Conservation (phyloP, 176 grass and related monocot genomes). For the Avena eriantha region DNA sequence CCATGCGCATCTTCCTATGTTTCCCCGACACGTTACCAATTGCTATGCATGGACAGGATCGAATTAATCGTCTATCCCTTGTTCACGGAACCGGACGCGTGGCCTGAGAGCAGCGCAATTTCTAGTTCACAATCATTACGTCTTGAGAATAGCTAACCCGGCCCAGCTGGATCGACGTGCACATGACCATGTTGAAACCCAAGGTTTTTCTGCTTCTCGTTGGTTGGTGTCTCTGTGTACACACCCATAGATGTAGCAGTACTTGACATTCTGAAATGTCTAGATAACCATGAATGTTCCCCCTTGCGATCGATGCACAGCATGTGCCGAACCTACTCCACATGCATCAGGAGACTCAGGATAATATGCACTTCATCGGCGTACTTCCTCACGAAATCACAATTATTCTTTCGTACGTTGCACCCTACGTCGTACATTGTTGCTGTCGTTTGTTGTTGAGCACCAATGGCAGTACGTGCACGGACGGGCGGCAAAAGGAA, state of each 20-base stretch:
- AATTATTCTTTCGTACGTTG: constrained; percentile 14
- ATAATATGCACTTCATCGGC: neutral
- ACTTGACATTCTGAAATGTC: constrained; percentile 1
- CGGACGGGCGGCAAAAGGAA: constrained; percentile 20
- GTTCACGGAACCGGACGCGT: neutral
- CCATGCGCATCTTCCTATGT: neutral
- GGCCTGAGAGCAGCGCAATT: neutral
- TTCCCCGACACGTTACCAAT: neutral
- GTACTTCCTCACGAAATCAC: neutral
- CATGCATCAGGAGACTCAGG: neutral
- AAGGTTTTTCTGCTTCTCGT: neutral
- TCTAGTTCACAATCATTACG: neutral
- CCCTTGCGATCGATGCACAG: neutral
- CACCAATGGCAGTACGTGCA: neutral
- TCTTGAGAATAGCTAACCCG: neutral
- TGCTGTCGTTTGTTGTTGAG: constrained; percentile 22
- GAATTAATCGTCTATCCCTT: too few relatives aligned
- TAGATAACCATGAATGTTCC: constrained; percentile 8
- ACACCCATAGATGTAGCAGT: neutral
- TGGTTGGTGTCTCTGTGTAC: neutral
- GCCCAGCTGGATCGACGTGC: neutral
- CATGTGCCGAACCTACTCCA: neutral
- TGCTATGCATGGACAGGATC: too few relatives aligned
- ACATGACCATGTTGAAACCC: constrained; percentile 11
- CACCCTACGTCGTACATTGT: neutral